A percentile compares a stretch with the other conserved stretches of the same genome.
phyloP scores from a whole-genome alignment of 2,329 filamentous ascomycete genomes.

The Macrophomina pseudophaseolina region DNA sequence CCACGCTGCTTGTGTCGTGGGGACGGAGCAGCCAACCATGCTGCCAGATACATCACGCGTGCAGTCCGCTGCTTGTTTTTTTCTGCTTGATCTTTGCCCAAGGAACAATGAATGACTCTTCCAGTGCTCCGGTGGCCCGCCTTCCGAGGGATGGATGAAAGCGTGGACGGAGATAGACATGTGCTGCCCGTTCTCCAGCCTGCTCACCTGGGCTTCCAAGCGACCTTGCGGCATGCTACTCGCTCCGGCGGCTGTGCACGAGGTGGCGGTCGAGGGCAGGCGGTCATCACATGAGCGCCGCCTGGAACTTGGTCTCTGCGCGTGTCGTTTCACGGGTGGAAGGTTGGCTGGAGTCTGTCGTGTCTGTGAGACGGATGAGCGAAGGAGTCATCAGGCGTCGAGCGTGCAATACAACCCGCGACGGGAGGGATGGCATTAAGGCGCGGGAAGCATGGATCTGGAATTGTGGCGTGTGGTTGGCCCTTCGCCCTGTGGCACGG shows the following conservation, averaged over 20 bases:
- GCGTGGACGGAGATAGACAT: not conserved
- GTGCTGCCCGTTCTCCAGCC: not conserved
- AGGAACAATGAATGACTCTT: not conserved
- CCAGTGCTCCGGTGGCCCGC: not conserved
- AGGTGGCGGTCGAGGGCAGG: not conserved
- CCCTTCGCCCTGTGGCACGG: conserved; percentile 1
- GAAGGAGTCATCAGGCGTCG: conserved; percentile 8
- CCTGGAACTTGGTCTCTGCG: not conserved
- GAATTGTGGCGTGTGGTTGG: not conserved
- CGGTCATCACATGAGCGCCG: conserved; percentile 14
- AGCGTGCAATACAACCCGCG: not conserved
- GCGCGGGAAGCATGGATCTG: conserved; percentile 1
- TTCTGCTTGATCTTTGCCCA: not conserved
- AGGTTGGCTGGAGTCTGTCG: not conserved
- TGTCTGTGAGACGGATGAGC: conserved; percentile 17
- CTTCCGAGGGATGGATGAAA: not conserved
- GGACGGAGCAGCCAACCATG: not conserved
- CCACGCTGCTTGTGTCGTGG: not conserved
- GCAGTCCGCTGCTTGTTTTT: not conserved
- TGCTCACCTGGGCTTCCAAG: not conserved
- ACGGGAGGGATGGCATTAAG: conserved; percentile 1
- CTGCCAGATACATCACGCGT: conserved; percentile 18
- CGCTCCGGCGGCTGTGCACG: conserved; percentile 3
- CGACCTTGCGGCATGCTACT: conserved; percentile 16
- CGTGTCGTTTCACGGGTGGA: not conserved